A percentile compares a stretch with the other conserved stretches of the same genome.
phyloP scores from a whole-genome alignment of 202 grass and related monocot genomes.

The Schoenoplectus triqueter region DNA sequence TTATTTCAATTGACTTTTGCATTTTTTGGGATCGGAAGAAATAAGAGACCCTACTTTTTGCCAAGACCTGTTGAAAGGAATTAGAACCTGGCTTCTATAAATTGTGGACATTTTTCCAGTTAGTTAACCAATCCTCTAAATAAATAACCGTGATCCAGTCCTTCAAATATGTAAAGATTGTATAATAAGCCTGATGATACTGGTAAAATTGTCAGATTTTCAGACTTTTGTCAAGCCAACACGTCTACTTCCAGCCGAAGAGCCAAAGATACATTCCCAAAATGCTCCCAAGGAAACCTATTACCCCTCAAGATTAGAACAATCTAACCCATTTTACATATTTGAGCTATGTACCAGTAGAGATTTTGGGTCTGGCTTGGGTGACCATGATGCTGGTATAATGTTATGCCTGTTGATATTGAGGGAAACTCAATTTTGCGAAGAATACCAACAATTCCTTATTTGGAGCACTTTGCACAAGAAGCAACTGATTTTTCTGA shows the following conservation, averaged over 20 bases:
- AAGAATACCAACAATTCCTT: conserved; percentile 58
- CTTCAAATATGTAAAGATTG: neutral
- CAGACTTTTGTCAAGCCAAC: conserved; percentile 64
- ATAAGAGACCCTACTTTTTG: neutral
- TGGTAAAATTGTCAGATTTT: conserved; percentile 55
- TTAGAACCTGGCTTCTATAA: neutral
- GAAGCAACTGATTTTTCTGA: conserved; percentile 38
- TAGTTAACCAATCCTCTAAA: neutral
- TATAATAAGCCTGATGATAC: neutral
- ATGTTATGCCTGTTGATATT: conserved; percentile 69
- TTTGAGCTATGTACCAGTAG: conserved; percentile 74
- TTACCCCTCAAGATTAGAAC: conserved; percentile 49
- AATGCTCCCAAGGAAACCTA: conserved; percentile 54
- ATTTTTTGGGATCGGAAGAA: neutral
- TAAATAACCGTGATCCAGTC: neutral
- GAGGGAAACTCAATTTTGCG: conserved; percentile 67
- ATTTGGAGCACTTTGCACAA: conserved; percentile 39
- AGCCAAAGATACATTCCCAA: conserved; percentile 50
- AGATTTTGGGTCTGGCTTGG: conserved; percentile 72
- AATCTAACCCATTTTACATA: conserved; percentile 67
- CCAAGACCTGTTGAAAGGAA: neutral
- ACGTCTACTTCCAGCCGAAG: conserved; percentile 57
- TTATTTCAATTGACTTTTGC: neutral
- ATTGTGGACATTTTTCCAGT: neutral
- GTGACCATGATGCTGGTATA: conserved; percentile 64